Evolutionary conservation across 2,329 filamentous ascomycete species (phyloP).

Genomic region (Calonectria pteridis): DNA sequence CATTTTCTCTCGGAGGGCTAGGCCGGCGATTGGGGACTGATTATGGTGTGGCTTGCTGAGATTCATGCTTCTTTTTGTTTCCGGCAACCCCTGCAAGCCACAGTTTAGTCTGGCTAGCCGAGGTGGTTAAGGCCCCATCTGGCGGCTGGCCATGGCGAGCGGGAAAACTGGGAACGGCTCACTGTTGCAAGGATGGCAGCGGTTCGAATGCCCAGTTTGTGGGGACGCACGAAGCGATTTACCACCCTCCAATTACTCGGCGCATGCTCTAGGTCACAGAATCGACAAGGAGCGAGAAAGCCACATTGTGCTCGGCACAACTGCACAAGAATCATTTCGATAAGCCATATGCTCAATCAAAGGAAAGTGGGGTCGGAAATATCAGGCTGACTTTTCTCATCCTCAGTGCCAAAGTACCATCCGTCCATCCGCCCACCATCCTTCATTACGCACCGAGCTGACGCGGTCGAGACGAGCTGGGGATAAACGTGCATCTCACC

Average conservation of each 20-base stretch:
- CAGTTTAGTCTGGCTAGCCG: not conserved
- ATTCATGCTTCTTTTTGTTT: conserved; percentile 5
- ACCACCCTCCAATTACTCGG: conserved; percentile 1
- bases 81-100: not conserved
- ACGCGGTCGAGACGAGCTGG: not conserved
- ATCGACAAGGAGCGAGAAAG: not conserved
- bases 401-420: not conserved
- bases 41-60: conserved; percentile 1
- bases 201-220: not conserved
- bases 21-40: not conserved
- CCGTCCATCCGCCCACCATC: not conserved
- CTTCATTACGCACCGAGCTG: not conserved
- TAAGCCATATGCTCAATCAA: not conserved
- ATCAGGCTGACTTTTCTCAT: not conserved
- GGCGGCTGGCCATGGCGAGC: not conserved
- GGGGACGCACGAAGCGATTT: not conserved
- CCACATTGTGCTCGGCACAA: not conserved
- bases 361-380: not conserved
- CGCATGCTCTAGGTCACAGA: not conserved
- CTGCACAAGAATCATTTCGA: not conserved
- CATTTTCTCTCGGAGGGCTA: not conserved
- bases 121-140: not conserved
- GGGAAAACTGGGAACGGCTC: not conserved
- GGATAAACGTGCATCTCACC: not conserved
- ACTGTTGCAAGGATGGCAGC: not conserved